phyloP scores from a whole-genome alignment of 2,329 filamentous ascomycete species.

The Cladosporium cucumerinum region DNA sequence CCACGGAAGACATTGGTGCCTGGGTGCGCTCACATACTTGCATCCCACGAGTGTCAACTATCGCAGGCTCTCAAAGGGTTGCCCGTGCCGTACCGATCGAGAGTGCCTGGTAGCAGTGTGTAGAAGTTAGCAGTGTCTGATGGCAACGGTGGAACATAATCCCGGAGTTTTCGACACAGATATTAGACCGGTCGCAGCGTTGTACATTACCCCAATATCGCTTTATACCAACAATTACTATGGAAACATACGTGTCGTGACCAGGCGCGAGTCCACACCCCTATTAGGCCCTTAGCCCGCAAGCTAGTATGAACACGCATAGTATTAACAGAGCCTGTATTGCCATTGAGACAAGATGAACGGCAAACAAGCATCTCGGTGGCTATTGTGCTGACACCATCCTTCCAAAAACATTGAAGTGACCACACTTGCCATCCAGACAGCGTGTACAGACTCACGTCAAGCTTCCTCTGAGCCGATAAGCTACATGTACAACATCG shows the following conservation, averaged over 20 bases:
- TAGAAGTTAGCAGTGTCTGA: neutral
- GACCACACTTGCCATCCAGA: neutral
- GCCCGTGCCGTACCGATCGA: neutral
- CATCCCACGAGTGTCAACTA: neutral
- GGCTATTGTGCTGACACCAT: neutral
- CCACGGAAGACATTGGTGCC: neutral
- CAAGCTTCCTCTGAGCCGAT: neutral
- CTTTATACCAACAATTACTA: neutral
- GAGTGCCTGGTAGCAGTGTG: neutral
- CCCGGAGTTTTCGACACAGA: neutral
- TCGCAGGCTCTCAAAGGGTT: neutral
- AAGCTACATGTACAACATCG: neutral
- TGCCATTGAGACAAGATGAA: neutral
- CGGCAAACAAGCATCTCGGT: neutral
- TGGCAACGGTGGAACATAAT: neutral
- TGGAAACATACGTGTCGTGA: neutral
- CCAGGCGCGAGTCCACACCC: neutral
- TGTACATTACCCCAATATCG: conserved; percentile 5
- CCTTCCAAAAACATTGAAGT: neutral
- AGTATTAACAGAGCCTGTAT: neutral
- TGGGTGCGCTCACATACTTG: neutral
- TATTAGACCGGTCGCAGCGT: neutral
- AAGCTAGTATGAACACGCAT: neutral
- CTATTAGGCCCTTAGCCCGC: neutral
- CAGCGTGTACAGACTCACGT: neutral